Evolutionary conservation across 768 basidiomycete genomes (phyloP), one percentile per base, ranked within the genome.

Genomic region (Boletus speciosus): DNA sequence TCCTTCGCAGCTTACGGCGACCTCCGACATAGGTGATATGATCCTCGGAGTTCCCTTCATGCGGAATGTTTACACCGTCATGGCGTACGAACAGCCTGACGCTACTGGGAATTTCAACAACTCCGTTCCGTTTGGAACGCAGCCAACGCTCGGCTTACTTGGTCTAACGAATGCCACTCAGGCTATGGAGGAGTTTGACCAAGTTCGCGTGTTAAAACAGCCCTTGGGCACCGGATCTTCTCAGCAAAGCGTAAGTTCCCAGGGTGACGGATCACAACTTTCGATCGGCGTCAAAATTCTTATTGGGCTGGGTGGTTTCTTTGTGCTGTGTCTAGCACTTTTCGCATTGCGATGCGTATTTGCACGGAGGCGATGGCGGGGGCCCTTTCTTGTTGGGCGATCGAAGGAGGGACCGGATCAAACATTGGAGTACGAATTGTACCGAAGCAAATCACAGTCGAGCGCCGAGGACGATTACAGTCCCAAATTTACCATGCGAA

Each of bases 21-120:
- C 59, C 15, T 67, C 73, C 4, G 60, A 56, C 14, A 71, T 81
- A 16, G 83, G 80, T 1, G 89, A 91, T 66, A 84, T 92, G 72
- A 75, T 92, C 53, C 82, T 92, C 37, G 90, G 88, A 38, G 85
- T 89, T 0, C 83, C 89, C 0, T 92, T 92, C 65, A 71, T 92
- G 61, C 78, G 87, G 11, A 90, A 84, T 61, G 78, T 82, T 4
- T 92, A 93, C 64, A 85, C 81, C 12, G 88, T 93, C 57, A 80
- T 90, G 78, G 84, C 84, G 1, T 89, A 85, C 65, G 74, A 79
- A 43, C 54, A 62, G 1, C 84, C 84, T 3, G 62, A 72, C 44
- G 39, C 67, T 0, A 61, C 75, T 23, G 85, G 85, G 14, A 60
- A 61, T 4, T 82, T 86, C 66, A 71, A 76, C 29, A 50, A 48